These are phyloP conservation scores for Epichloe amarillans DNA, from an alignment of 2,329 filamentous ascomycete species.

Conservation along the genomic window DNA sequence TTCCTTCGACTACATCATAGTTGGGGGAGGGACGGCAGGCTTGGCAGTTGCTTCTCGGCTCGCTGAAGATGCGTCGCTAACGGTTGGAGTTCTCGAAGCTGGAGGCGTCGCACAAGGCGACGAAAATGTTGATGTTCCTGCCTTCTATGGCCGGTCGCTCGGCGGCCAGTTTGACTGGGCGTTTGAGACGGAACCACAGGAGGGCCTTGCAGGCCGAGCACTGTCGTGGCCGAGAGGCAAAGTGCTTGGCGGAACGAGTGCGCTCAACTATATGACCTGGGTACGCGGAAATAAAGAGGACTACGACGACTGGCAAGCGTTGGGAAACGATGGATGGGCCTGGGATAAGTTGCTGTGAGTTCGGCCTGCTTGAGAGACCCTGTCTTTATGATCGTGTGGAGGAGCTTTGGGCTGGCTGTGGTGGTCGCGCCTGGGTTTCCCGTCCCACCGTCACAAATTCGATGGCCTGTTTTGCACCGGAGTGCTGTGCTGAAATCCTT, in stretches of 20 bases:
- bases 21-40: conserved; percentile 42
- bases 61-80: conserved; percentile 21
- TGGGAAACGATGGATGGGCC: conserved; percentile 46
- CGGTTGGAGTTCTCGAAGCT: conserved; percentile 20
- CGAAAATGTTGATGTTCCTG: conserved; percentile 26
- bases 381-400: no score
- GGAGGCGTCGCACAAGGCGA: conserved; percentile 15
- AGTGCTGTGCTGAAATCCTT: no score
- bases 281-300: conserved; percentile 32
- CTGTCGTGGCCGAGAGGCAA: conserved; percentile 30
- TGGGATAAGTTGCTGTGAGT: conserved; percentile 31
- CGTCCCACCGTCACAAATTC: no score
- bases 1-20: conserved; percentile 25
- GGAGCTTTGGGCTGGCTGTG: not conserved
- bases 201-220: conserved; percentile 23
- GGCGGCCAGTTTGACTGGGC: conserved; percentile 28
- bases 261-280: conserved; percentile 46
- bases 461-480: no score
- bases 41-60: conserved; percentile 36
- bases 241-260: conserved; percentile 49
- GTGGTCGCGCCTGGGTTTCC: no score
- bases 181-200: conserved; percentile 26
- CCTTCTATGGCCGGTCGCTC: conserved; percentile 21
- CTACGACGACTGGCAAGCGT: conserved; percentile 41
- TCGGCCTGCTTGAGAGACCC: not conserved